Base-by-base conservation (phyloP, 257 asterid species). In the Asclepias syriaca region DNA sequence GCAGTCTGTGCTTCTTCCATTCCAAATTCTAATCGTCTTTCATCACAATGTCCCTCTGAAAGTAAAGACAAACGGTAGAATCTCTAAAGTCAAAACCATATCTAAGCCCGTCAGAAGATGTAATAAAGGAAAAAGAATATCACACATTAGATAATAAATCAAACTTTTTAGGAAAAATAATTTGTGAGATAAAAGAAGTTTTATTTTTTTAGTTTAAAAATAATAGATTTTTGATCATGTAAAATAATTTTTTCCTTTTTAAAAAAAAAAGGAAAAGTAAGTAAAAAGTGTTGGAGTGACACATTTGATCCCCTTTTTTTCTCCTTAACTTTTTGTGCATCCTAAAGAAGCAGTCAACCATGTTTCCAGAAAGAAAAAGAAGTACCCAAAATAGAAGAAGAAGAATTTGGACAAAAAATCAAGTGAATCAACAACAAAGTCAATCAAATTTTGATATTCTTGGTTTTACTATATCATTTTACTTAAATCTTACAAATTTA, bases 61-160 rank as follows among this genome's bases (percentile, higher is more conserved):
- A 72, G 68, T 55, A 71, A 40, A 73, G 81, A 80, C 82, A 85
- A 79, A 82, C 43, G 32, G 46, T 48, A 14, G 21, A 74, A 63
- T 15, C 72, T 74, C 73, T 75, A 15, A 86, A 85, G 88, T 86
- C 89, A 80, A 86, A 83, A 74, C 71, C 71, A 49, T 54, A n/a
- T 39, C 27, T 50, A 64, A 64, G 76, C 70, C 70, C 40, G 61
- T 51, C 34, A 66, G 54, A 18, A 60, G 59, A 58, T 29, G 51
- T 43, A 70, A 70, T 64, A 32, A 45, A 37, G 77, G 27, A 68
- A 64, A 64, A 43, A 16, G 4, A 19, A 15, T 4, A 15, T 43
- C 1, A 43, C 48, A 43, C 11, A 34, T 34, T 4, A 3, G 0
- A 34, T 34, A 34, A 34, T 32, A 49, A 49, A 49, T 49, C 16